phyloP scores from a whole-genome alignment of 2,329 filamentous ascomycete genomes.

The Pseudopithomyces chartarum region DNA sequence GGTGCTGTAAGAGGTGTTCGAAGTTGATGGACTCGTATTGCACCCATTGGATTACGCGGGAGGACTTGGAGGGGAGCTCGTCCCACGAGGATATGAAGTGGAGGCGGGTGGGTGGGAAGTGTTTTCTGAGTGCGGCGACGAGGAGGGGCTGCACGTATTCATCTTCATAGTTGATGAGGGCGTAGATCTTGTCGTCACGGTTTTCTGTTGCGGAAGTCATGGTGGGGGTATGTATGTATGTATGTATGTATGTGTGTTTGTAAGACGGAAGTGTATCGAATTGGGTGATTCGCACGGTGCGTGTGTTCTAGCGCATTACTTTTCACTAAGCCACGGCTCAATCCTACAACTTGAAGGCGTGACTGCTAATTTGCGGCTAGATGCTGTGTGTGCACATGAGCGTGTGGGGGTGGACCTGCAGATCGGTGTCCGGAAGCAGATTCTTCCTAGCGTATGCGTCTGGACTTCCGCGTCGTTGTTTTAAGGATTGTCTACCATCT shows the following conservation, averaged over 20 bases:
- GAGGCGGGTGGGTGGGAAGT: slow-evolving; percentile 62
- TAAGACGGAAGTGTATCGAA: not conserved
- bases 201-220: slow-evolving; percentile 5
- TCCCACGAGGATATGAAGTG: slow-evolving; percentile 59
- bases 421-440: no score
- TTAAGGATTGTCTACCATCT: no score
- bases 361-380: no score
- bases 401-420: not conserved
- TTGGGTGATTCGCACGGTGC: not conserved
- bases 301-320: not conserved
- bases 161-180: slow-evolving; percentile 83
- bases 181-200: slow-evolving; percentile 59
- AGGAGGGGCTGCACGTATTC: slow-evolving; percentile 88
- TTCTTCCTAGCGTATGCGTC: not conserved
- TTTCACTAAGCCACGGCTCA: no score
- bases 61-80: slow-evolving; percentile 52
- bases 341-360: no score
- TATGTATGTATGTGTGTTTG: not conserved
- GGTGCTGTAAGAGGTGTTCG: slow-evolving; percentile 68
- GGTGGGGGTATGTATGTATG: not conserved
- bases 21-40: slow-evolving; percentile 91
- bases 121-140: slow-evolving; percentile 68
- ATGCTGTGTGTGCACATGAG: no score
- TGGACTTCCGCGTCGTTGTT: no score
- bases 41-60: slow-evolving; percentile 74